These are phyloP conservation scores for Blastomyces parvus DNA, from an alignment of 2,329 filamentous ascomycete species.

Conservation along the genomic window DNA sequence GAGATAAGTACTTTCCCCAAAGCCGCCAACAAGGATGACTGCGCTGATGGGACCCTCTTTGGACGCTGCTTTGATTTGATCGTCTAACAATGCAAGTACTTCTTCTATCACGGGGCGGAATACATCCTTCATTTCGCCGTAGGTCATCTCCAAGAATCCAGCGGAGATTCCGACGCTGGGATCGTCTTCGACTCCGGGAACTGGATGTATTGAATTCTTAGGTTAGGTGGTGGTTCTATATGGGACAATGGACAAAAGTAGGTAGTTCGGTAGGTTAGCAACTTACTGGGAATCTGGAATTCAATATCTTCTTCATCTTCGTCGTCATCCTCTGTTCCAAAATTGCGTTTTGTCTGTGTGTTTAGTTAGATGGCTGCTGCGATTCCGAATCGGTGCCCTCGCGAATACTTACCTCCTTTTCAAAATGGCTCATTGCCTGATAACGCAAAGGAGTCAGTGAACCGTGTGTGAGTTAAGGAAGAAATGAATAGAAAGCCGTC, in stretches of 20 bases:
- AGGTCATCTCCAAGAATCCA: conserved; percentile 5
- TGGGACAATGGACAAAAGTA: background rate
- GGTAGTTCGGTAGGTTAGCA: background rate
- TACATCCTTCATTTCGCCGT: conserved; percentile 6
- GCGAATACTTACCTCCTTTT: conserved; percentile 4
- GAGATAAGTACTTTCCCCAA: conserved; percentile 6
- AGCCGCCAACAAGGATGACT: conserved; percentile 7
- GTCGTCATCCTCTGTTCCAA: conserved; percentile 6
- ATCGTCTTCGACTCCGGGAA: conserved; percentile 7
- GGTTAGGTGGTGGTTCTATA: background rate
- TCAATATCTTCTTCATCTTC: conserved; percentile 8
- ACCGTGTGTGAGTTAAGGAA: background rate
- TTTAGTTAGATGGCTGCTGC: background rate
- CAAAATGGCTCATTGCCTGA: conserved; percentile 8
- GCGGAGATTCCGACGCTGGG: conserved; percentile 4
- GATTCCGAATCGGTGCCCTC: background rate
- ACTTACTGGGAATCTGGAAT: conserved; percentile 7
- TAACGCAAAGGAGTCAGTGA: background rate
- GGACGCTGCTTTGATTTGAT: conserved; percentile 2
- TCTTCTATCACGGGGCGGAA: conserved; percentile 3
- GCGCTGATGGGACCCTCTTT: conserved; percentile 5
- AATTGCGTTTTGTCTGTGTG: conserved; percentile 5
- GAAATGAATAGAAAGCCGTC: background rate
- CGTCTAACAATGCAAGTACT: background rate
- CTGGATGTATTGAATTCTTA: background rate